Evolutionary conservation across 2,329 filamentous ascomycete species (phyloP).

Genomic region (Colletotrichum paranaense): DNA sequence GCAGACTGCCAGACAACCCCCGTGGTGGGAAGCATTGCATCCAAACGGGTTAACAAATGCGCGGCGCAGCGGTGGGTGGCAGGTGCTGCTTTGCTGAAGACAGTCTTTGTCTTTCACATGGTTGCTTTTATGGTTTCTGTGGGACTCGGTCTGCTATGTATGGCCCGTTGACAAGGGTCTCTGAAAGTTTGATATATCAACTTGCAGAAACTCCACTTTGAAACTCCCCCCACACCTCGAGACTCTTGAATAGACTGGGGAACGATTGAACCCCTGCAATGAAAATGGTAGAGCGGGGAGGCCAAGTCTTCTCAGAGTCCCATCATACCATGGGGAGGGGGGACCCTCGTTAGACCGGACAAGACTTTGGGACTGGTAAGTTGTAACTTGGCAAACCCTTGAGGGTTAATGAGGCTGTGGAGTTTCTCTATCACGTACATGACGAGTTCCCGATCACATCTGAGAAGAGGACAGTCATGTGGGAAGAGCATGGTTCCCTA

Average conservation of each 20-base stretch:
- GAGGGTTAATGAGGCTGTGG: background rate
- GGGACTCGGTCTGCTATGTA: background rate
- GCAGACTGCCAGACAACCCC: background rate
- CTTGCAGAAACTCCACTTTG: slow-evolving; percentile 23
- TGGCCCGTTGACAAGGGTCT: slow-evolving; percentile 9
- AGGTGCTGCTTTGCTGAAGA: background rate
- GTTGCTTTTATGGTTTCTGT: background rate
- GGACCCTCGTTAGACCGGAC: background rate
- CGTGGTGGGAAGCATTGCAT: slow-evolving; percentile 2
- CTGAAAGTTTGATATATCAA: slow-evolving; percentile 19
- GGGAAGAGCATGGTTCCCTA: background rate
- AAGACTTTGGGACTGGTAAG: background rate
- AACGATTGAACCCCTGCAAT: slow-evolving; percentile 14
- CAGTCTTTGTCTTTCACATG: background rate
- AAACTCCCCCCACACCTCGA: background rate
- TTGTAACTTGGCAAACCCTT: background rate
- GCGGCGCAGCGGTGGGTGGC: background rate
- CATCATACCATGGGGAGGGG: no score
- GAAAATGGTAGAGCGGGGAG: slow-evolving; percentile 1
- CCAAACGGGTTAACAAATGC: background rate
- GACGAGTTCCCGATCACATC: slow-evolving; percentile 8
- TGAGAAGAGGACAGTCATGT: background rate
- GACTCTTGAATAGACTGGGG: background rate
- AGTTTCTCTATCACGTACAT: background rate
- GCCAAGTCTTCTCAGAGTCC: background rate